phyloP scores from a whole-genome alignment of 2,329 filamentous ascomycete genomes.

The Neonectria magnoliae region DNA sequence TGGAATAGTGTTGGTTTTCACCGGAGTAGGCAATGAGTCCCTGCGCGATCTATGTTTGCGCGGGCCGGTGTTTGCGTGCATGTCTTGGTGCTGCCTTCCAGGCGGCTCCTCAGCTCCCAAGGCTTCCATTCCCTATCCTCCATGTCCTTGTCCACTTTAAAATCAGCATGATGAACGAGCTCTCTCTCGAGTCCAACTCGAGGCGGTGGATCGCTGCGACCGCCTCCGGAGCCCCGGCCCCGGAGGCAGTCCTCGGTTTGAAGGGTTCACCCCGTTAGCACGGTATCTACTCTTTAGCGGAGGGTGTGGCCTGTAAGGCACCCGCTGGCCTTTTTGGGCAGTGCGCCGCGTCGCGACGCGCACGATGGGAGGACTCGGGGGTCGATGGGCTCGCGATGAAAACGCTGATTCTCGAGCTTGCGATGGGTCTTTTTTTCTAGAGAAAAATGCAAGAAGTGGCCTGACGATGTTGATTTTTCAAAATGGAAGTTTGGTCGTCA shows the following conservation, averaged over 20 bases:
- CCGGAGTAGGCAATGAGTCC: neutral
- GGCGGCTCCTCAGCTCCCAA: neutral
- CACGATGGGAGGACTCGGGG: constrained; percentile 3
- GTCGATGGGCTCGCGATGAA: neutral
- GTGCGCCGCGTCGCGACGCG: constrained; percentile 24
- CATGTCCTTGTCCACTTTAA: neutral
- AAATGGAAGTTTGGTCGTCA: neutral
- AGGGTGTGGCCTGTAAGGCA: constrained; percentile 13
- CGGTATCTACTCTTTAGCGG: constrained; percentile 8
- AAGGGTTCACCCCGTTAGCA: constrained; percentile 7
- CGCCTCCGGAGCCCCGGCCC: constrained; percentile 21
- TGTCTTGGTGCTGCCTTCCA: neutral
- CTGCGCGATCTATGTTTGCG: neutral
- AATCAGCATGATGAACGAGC: neutral
- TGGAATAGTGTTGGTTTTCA: neutral
- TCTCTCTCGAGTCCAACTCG: constrained; percentile 15
- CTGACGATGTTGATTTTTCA: neutral
- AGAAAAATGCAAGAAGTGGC: neutral
- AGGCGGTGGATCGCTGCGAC: constrained; percentile 20
- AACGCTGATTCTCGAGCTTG: neutral
- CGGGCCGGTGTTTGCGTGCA: neutral
- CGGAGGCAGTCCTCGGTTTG: constrained; percentile 8
- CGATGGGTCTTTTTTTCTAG: neutral
- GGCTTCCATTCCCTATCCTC: constrained; percentile 17
- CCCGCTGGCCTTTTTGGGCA: constrained; percentile 19